A percentile compares a stretch with the other conserved stretches of the same genome.
Conservation (phyloP, 106 monocot genomes). For the Amphibolis antarctica region DNA sequence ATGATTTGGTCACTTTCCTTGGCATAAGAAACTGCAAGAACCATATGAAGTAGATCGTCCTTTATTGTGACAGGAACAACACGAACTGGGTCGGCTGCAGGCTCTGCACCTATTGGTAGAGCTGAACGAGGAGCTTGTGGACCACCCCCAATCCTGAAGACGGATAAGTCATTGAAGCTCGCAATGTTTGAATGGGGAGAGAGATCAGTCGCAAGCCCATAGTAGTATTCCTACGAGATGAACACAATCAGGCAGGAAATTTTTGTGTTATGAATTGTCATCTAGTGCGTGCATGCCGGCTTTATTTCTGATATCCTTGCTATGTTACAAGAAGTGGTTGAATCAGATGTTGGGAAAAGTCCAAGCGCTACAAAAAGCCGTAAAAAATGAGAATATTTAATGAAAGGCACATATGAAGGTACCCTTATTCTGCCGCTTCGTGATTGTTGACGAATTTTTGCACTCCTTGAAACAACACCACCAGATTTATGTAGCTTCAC, state of each 20-base stretch:
- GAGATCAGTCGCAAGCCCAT: conserved; percentile 69
- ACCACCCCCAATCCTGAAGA: conserved; percentile 76
- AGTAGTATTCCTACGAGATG: conserved; percentile 70
- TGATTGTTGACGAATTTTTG: conserved; percentile 61
- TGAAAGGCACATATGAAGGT: background rate
- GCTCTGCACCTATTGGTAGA: conserved; percentile 88
- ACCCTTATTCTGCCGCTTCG: conserved; percentile 70
- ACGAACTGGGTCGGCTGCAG: conserved; percentile 73
- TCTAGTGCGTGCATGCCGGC: no score
- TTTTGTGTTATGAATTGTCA: no score
- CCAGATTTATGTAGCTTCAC: conserved; percentile 99
- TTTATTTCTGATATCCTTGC: no score
- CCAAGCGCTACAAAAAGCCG: no score
- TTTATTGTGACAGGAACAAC: conserved; percentile 58
- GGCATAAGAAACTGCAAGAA: conserved; percentile 93
- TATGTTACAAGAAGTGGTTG: no score
- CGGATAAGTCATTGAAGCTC: conserved; percentile 66
- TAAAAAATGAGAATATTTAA: no score
- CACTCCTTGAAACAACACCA: conserved; percentile 80
- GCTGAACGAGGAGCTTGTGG: conserved; percentile 85
- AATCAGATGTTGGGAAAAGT: no score
- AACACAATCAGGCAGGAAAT: background rate
- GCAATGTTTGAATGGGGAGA: conserved; percentile 82
- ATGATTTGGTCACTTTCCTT: conserved; percentile 85
- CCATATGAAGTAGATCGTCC: conserved; percentile 64